phyloP scores from a whole-genome alignment of 2,329 filamentous ascomycete genomes.

The Ascochyta rabiei region DNA sequence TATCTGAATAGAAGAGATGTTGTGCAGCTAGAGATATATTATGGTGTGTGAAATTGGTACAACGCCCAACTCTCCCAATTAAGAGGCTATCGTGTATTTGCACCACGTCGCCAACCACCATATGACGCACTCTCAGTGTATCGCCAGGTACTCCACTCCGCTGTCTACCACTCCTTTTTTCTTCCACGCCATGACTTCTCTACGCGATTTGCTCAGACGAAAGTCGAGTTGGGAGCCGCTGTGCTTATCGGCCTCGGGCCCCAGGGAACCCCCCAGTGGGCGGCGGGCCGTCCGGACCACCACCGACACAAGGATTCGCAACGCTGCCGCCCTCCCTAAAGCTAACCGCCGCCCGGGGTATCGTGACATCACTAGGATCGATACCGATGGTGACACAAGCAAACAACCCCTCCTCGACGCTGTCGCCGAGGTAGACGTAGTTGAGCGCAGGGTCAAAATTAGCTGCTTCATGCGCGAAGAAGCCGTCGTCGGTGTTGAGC shows the following conservation, averaged over 20 bases:
- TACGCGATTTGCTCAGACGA: slow-evolving; percentile 18
- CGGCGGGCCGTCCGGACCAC: not conserved
- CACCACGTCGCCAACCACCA: no score
- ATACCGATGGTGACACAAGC: slow-evolving; percentile 30
- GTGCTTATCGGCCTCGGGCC: slow-evolving; percentile 1
- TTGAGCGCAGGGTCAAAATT: slow-evolving; percentile 61
- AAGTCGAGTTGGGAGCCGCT: not conserved
- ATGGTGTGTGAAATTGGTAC: no score
- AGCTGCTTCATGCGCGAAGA: slow-evolving; percentile 55
- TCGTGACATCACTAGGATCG: slow-evolving; percentile 11
- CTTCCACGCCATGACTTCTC: not conserved
- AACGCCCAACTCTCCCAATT: no score
- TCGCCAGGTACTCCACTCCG: no score
- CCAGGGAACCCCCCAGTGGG: not conserved
- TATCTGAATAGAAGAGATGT: no score
- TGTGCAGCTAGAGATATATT: no score
- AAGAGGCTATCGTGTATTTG: no score
- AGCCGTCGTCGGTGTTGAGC: slow-evolving; percentile 57
- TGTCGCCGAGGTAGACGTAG: slow-evolving; percentile 61
- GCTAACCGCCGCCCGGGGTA: slow-evolving; percentile 11
- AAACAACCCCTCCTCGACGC: slow-evolving; percentile 32
- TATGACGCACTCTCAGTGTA: no score
- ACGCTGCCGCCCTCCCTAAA: slow-evolving; percentile 18
- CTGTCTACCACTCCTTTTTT: no score
- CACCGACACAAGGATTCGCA: slow-evolving; percentile 7